Evolutionary conservation across 768 basidiomycete genomes (phyloP).

Genomic region (Pulveroboletus ravenelii): DNA sequence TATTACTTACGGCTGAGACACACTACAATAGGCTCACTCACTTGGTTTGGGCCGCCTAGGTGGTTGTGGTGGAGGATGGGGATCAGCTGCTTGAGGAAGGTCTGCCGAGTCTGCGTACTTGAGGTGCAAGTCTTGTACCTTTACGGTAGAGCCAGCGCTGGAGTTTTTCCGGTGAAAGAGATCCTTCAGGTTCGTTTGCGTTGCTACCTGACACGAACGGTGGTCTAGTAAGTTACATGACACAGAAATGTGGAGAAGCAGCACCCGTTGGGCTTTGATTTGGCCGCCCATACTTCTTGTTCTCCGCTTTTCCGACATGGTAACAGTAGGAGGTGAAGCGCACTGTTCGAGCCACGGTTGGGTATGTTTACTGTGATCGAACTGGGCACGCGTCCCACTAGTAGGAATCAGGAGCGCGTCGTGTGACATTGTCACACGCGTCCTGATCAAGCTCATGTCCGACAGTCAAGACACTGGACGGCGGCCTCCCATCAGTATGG

Average conservation of each 20-base stretch:
- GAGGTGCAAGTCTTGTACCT: not conserved
- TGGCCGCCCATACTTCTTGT: slow-evolving; percentile 11
- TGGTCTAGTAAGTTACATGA: slow-evolving; percentile 6
- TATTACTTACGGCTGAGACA: not conserved
- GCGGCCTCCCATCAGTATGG: slow-evolving; percentile 11
- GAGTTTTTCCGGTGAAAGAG: slow-evolving; percentile 20
- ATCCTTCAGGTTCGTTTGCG: slow-evolving; percentile 27
- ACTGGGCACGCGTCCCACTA: not conserved
- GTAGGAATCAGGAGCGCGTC: slow-evolving; percentile 14
- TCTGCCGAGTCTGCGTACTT: not conserved
- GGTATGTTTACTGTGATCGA: not conserved
- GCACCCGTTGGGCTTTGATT: slow-evolving; percentile 19
- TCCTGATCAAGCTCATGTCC: not conserved
- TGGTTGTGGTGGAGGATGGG: not conserved
- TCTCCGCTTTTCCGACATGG: slow-evolving; percentile 26
- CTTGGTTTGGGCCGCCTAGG: slow-evolving; percentile 10
- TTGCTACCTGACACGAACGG: slow-evolving; percentile 6
- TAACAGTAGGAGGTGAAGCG: not conserved
- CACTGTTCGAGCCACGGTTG: not conserved
- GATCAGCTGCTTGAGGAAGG: not conserved
- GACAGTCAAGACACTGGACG: slow-evolving; percentile 10
- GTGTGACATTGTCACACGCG: slow-evolving; percentile 25
- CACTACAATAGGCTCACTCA: slow-evolving; percentile 11
- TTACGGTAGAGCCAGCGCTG: not conserved
- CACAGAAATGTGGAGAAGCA: not conserved